phyloP scores from a whole-genome alignment of 441 rosid genomes.

The Populus hybrid region DNA sequence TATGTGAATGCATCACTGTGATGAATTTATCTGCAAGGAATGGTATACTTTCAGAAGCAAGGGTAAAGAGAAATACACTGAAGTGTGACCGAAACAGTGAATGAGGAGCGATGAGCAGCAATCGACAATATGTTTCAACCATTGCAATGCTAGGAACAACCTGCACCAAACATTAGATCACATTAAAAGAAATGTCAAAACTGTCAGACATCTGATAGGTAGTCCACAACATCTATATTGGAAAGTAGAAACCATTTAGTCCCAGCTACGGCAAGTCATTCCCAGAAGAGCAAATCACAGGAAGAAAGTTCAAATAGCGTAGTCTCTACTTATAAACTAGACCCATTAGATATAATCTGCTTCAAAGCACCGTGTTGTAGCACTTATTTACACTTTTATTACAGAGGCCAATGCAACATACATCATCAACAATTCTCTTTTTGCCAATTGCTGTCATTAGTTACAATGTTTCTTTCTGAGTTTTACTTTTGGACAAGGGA shows the following conservation, averaged over 20 bases:
- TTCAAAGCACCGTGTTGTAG: not conserved
- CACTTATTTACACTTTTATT: not conserved
- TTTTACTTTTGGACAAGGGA: not conserved
- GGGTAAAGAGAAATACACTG: conserved; percentile 51
- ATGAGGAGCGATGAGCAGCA: conserved; percentile 90
- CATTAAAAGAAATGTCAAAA: conserved; percentile 17
- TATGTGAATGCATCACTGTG: not conserved
- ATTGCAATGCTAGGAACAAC: conserved; percentile 96
- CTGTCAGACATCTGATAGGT: not conserved
- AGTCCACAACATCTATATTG: not conserved
- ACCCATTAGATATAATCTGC: not conserved
- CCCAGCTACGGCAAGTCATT: conserved; percentile 1
- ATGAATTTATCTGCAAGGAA: not conserved
- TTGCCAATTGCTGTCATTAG: not conserved
- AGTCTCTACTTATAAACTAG: not conserved
- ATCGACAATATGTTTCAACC: conserved; percentile 96
- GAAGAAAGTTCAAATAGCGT: not conserved
- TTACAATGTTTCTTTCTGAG: not conserved
- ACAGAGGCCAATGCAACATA: not conserved
- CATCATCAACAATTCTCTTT: not conserved
- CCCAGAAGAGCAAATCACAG: not conserved
- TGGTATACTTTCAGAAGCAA: not conserved
- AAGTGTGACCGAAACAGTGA: conserved; percentile 88
- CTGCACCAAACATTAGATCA: conserved; percentile 44
- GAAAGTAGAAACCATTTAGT: conserved; percentile 2